Conservation (phyloP, 768 basidiomycete genomes). For the Tricholoma terreum region DNA sequence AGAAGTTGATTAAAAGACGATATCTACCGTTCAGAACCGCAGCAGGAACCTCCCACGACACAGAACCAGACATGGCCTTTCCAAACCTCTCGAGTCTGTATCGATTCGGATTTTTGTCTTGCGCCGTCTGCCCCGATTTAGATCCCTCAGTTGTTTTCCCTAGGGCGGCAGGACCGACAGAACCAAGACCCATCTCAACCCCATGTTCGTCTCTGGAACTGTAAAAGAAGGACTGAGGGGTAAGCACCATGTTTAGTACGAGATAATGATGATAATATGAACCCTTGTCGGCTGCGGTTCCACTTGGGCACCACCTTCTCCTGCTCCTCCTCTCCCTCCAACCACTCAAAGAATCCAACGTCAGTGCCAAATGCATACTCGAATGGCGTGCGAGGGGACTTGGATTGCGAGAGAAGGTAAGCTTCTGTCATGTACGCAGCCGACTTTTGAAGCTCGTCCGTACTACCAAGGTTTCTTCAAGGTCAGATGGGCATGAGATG, state of each 20-base stretch:
- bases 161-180: slow-evolving; percentile 4
- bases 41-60: slow-evolving; percentile 65
- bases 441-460: slow-evolving; percentile 76
- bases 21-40: slow-evolving; percentile 52
- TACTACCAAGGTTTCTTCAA: slow-evolving; percentile 34
- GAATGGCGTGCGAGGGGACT: slow-evolving; percentile 62
- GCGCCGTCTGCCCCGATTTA: neutral
- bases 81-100: slow-evolving; percentile 68
- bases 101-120: slow-evolving; percentile 34
- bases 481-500: neutral
- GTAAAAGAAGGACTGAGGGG: neutral
- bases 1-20: neutral
- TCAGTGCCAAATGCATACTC: slow-evolving; percentile 60
- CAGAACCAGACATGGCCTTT: slow-evolving; percentile 72
- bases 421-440: slow-evolving; percentile 75
- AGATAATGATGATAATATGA: neutral
- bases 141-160: neutral
- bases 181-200: slow-evolving; percentile 20
- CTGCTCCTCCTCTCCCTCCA: slow-evolving; percentile 50
- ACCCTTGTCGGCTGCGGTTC: neutral
- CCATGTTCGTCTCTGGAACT: slow-evolving; percentile 1
- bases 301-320: slow-evolving; percentile 1
- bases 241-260: neutral
- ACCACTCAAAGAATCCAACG: slow-evolving; percentile 67
- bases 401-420: slow-evolving; percentile 41